Conservation (phyloP, 768 basidiomycete genomes). For the Bullera alba region DNA sequence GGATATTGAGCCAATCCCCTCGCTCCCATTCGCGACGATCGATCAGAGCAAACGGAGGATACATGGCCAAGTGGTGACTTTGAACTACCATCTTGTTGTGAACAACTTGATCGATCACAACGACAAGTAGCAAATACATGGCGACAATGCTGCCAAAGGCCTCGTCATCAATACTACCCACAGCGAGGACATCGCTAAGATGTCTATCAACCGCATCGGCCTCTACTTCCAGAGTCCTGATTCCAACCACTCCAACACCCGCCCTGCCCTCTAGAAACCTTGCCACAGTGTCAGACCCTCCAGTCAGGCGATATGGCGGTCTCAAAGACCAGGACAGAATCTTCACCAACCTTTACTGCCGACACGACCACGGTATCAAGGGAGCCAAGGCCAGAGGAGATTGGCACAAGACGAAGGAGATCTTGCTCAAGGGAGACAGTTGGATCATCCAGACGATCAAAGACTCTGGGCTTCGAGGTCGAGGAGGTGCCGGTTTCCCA, state of each 20-base stretch:
- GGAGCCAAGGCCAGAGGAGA: constrained; percentile 90
- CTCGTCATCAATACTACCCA: not conserved
- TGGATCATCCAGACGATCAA: constrained; percentile 98
- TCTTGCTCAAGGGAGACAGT: constrained; percentile 84
- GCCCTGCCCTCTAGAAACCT: constrained; percentile 23
- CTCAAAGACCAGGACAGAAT: constrained; percentile 63
- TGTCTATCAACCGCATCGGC: not conserved
- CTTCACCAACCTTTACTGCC: constrained; percentile 82
- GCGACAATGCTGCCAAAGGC: not conserved
- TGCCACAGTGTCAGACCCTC: constrained; percentile 52
- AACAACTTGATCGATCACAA: not conserved
- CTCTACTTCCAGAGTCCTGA: not conserved
- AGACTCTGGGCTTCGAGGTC: constrained; percentile 87
- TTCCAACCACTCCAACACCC: constrained; percentile 1
- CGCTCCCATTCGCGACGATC: too few relatives aligned
- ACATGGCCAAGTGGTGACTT: too few relatives aligned
- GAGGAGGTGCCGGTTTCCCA: constrained; percentile 95
- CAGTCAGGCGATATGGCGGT: constrained; percentile 84
- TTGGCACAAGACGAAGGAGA: constrained; percentile 98
- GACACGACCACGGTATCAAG: constrained; percentile 86
- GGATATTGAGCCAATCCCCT: too few relatives aligned
- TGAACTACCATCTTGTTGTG: not conserved
- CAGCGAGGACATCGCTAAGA: not conserved
- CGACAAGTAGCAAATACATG: not conserved
- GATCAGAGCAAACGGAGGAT: too few relatives aligned